These are phyloP conservation scores for Aspergillus indologenus DNA, from an alignment of 495 filamentous ascomycete genomes.

Conservation along the genomic window DNA sequence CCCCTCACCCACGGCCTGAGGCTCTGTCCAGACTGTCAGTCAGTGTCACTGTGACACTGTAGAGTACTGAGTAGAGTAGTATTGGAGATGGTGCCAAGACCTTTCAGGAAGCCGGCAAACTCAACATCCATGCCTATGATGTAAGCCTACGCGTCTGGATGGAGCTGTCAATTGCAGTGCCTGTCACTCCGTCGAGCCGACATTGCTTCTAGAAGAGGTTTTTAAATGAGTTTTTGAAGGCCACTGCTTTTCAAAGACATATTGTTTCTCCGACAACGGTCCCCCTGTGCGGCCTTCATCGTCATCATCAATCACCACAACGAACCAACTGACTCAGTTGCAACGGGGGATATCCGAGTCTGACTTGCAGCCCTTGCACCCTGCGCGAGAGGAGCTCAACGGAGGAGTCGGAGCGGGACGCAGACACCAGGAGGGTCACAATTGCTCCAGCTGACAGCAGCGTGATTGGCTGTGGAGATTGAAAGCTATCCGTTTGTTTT, in stretches of 20 bases:
- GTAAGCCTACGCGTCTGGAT: not conserved
- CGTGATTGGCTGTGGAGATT: slow-evolving; percentile 1
- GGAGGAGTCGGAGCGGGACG: slow-evolving; percentile 2
- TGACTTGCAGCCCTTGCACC: not conserved
- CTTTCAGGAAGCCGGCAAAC: not conserved
- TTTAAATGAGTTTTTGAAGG: not conserved
- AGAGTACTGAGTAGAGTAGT: not conserved
- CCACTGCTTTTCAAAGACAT: not conserved
- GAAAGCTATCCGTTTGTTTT: slow-evolving; percentile 6
- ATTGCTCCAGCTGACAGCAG: not conserved
- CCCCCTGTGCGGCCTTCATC: not conserved
- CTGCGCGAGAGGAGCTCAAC: not conserved
- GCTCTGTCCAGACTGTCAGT: not conserved
- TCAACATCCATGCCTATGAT: not conserved
- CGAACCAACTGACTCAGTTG: not conserved
- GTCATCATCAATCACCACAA: not conserved
- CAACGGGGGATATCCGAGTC: not conserved
- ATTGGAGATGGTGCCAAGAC: not conserved
- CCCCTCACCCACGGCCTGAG: not conserved
- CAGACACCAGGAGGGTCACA: not conserved
- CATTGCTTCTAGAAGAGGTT: not conserved
- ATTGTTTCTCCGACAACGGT: not conserved
- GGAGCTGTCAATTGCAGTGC: not conserved
- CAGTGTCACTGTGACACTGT: too few relatives aligned
- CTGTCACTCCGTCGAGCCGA: not conserved